Evolutionary conservation across 192 early-diverging fungal genomes (phyloP).

Genomic region (Pilobolus umbonatus): DNA sequence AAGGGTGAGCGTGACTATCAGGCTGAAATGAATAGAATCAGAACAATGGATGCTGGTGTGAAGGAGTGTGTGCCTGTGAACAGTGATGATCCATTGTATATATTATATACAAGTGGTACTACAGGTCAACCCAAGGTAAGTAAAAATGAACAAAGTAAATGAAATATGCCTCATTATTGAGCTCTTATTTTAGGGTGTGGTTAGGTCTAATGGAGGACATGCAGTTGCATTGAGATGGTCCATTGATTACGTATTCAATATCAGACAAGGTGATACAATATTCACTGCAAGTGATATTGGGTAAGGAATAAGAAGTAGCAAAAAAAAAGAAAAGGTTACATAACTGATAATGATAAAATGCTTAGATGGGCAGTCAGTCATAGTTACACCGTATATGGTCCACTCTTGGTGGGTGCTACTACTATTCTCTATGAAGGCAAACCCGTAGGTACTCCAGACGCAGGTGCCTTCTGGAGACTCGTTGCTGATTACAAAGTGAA

Average conservation of each 20-base stretch:
- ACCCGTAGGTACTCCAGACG: conserved; percentile 75
- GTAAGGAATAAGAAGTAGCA: not conserved
- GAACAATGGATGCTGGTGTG: conserved; percentile 30
- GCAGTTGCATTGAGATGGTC: conserved; percentile 66
- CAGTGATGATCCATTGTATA: conserved; percentile 71
- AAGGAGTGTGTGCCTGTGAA: conserved; percentile 54
- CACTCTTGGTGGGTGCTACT: conserved; percentile 69
- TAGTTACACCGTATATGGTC: conserved; percentile 78
- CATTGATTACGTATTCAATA: conserved; percentile 67
- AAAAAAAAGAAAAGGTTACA: not conserved
- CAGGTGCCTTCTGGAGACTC: conserved; percentile 76
- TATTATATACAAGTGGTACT: conserved; percentile 76
- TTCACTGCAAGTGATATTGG: conserved; percentile 84
- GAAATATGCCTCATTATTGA: conserved; percentile 1
- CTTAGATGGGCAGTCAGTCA: conserved; percentile 78
- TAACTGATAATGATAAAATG: not conserved
- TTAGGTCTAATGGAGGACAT: conserved; percentile 60
- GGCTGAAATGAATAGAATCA: conserved; percentile 42
- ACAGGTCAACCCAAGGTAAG: conserved; percentile 78
- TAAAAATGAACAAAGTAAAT: not conserved
- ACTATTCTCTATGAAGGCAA: conserved; percentile 86
- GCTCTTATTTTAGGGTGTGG: conserved; percentile 38
- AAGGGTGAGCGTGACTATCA: conserved; percentile 56
- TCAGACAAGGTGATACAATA: conserved; percentile 68
- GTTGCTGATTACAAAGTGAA: conserved; percentile 72